These are phyloP conservation scores for Ceratocystis albifundus DNA, from an alignment of 2,329 filamentous ascomycete species.

Conservation along the genomic window DNA sequence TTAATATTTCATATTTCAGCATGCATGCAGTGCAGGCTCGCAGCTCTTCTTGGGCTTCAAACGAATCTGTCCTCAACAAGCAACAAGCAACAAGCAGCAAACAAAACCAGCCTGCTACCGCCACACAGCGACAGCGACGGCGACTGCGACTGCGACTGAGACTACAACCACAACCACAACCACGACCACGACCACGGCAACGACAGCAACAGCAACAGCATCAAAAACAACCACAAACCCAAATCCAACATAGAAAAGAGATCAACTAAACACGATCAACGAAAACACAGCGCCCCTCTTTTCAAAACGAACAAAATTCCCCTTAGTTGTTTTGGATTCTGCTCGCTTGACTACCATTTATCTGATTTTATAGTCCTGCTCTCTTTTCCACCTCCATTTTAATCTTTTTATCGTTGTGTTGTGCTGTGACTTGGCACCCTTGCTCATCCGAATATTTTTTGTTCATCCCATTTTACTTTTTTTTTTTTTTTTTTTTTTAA, in stretches of 20 bases:
- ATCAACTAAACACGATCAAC: background rate
- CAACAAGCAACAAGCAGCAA: background rate
- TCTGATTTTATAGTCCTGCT: slow-evolving; percentile 6
- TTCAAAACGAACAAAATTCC: background rate
- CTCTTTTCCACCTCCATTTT: slow-evolving; percentile 3
- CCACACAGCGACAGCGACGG: background rate
- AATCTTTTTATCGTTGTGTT: background rate
- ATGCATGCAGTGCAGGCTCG: no score
- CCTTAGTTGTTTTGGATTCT: background rate
- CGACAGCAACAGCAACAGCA: background rate
- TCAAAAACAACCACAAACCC: no score
- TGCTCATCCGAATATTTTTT: slow-evolving; percentile 14
- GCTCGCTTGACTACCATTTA: background rate
- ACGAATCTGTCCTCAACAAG: background rate
- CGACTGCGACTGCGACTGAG: background rate
- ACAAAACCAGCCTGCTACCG: background rate
- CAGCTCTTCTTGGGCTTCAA: background rate
- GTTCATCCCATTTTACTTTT: slow-evolving; percentile 17
- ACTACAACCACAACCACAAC: background rate
- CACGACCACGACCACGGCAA: background rate
- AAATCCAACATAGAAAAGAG: background rate
- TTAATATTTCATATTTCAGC: no score
- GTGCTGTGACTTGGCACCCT: slow-evolving; percentile 5
- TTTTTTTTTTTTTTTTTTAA: background rate
- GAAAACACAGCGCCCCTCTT: background rate